phyloP scores from a whole-genome alignment of 129 eudicot species.

The Lonicera japonica region DNA sequence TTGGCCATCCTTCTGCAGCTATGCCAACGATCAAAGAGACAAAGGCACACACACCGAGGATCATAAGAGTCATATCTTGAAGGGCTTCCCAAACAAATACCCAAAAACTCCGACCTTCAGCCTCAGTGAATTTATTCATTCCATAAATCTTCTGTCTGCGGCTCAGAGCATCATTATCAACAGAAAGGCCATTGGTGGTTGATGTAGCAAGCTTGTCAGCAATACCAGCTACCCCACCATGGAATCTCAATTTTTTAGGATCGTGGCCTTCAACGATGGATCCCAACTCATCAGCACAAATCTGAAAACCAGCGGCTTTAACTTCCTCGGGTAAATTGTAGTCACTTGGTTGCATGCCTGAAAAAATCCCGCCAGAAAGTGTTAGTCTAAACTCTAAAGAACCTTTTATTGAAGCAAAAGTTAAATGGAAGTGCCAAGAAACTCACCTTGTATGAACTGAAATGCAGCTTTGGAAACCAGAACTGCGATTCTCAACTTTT shows the following conservation, averaged over 20 bases:
- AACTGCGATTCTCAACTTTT: slow-evolving; percentile 76
- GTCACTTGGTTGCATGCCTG: slow-evolving; percentile 60
- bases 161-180: slow-evolving; percentile 28
- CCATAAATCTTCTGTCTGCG: slow-evolving; percentile 56
- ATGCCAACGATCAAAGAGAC: slow-evolving; percentile 82
- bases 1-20: slow-evolving; percentile 96
- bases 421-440: slow-evolving; percentile 7
- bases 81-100: slow-evolving; percentile 90
- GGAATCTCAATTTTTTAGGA: slow-evolving; percentile 46
- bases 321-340: slow-evolving; percentile 61
- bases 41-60: slow-evolving; percentile 78
- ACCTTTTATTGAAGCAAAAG: slow-evolving; percentile 1
- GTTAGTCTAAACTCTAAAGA: slow-evolving; percentile 8
- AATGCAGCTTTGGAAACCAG: slow-evolving; percentile 84
- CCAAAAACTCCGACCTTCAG: slow-evolving; percentile 55
- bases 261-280: slow-evolving; percentile 76
- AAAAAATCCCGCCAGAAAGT: slow-evolving; percentile 2
- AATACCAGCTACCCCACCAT: slow-evolving; percentile 67
- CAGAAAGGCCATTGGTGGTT: slow-evolving; percentile 48
- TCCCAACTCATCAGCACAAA: slow-evolving; percentile 69
- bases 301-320: slow-evolving; percentile 64
- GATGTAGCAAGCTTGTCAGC: slow-evolving; percentile 63
- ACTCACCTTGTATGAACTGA: slow-evolving; percentile 82
- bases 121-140: slow-evolving; percentile 64
- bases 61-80: slow-evolving; percentile 95